phyloP scores from a whole-genome alignment of 2,329 filamentous ascomycete species.

The Elsinoe australis region DNA sequence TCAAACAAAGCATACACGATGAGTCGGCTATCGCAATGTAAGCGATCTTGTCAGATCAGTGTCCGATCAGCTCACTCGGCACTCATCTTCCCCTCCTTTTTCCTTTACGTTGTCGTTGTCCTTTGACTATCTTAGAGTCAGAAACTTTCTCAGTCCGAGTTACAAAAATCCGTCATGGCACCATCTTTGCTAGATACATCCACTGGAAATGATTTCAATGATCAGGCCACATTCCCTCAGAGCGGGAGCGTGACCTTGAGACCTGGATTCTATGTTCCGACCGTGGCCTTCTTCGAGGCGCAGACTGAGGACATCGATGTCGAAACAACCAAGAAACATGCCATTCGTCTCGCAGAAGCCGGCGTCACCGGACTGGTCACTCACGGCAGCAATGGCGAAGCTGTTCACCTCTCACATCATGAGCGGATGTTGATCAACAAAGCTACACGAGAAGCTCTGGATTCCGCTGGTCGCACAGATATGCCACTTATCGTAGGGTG shows the following conservation, averaged over 20 bases:
- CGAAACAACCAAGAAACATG: slow-evolving; percentile 37
- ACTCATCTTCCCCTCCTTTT: no score
- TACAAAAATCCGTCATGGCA: no score
- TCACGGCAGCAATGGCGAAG: slow-evolving; percentile 76
- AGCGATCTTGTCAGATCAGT: no score
- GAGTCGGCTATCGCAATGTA: no score
- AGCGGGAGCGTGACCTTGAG: no score
- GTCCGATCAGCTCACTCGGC: no score
- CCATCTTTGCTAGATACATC: no score
- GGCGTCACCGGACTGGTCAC: slow-evolving; percentile 68
- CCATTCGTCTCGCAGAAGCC: slow-evolving; percentile 61
- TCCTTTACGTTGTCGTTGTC: slow-evolving; percentile 22
- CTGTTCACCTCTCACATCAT: slow-evolving; percentile 64
- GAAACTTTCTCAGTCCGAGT: no score
- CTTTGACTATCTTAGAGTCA: slow-evolving; percentile 31
- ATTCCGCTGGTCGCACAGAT: slow-evolving; percentile 55
- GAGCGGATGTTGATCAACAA: slow-evolving; percentile 63
- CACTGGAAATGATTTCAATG: no score
- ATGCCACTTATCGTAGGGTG: slow-evolving; percentile 71
- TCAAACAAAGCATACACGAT: no score
- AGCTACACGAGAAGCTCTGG: slow-evolving; percentile 61
- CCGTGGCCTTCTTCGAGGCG: slow-evolving; percentile 38
- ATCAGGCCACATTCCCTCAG: no score
- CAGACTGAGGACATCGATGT: slow-evolving; percentile 36
- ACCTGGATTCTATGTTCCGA: slow-evolving; percentile 38